These are phyloP conservation scores for Russula vinacea DNA, from an alignment of 768 basidiomycete genomes.

Conservation along the genomic window DNA sequence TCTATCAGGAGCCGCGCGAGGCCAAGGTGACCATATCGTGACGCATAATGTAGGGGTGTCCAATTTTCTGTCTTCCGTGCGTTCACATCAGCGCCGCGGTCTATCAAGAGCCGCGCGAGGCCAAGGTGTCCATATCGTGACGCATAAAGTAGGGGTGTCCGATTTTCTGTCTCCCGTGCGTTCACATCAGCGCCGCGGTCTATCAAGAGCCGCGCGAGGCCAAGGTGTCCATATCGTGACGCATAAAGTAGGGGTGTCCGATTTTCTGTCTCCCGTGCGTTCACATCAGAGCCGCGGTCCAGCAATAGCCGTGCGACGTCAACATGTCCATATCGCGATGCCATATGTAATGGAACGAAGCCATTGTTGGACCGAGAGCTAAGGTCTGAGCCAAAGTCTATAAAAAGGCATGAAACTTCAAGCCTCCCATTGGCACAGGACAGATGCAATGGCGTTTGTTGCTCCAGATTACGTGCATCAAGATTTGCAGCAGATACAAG, in stretches of 20 bases:
- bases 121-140: no score
- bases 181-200: neutral
- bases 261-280: neutral
- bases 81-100: no score
- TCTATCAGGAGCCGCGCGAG: no score
- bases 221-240: neutral
- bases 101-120: no score
- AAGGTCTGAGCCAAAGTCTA: neutral
- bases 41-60: no score
- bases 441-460: neutral
- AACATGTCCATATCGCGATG: neutral
- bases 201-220: constrained; percentile 1
- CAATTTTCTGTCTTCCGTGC: no score
- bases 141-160: neutral
- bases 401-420: neutral
- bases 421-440: neutral
- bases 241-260: neutral
- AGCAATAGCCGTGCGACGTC: neutral
- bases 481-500: neutral
- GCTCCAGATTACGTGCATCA: neutral
- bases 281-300: neutral
- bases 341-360: neutral
- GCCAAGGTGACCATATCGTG: no score
- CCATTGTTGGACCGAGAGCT: neutral
- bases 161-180: neutral